phyloP scores from a whole-genome alignment of 208 protist genomes.

The Leishmania tropica region DNA sequence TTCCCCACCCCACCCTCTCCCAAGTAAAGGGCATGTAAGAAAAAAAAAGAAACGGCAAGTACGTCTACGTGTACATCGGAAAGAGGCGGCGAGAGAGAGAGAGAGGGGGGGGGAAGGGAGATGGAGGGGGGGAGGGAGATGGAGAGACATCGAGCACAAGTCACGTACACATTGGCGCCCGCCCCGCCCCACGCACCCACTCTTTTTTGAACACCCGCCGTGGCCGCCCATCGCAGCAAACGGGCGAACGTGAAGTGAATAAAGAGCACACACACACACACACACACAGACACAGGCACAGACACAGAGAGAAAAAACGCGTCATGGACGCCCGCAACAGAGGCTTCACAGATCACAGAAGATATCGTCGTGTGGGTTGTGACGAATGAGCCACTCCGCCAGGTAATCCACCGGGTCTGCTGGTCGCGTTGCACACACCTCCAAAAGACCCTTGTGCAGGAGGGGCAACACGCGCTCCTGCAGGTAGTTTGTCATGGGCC shows the following conservation, averaged over 20 bases:
- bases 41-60: not conserved
- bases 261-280: not conserved
- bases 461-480: slow-evolving; percentile 92
- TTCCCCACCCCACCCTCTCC: not conserved
- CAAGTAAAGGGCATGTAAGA: not conserved
- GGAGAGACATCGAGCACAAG: no score
- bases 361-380: slow-evolving; percentile 91
- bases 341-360: slow-evolving; percentile 46
- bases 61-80: not conserved
- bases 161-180: no score
- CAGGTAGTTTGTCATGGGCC: slow-evolving; percentile 89
- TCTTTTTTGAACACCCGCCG: no score
- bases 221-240: no score
- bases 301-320: no score
- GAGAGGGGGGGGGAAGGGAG: no score
- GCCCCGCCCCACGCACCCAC: no score
- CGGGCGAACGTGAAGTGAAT: not conserved
- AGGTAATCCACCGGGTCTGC: slow-evolving; percentile 95
- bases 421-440: slow-evolving; percentile 90
- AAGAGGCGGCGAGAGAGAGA: not conserved
- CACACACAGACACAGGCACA: no score
- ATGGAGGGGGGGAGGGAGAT: no score
- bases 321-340: not conserved
- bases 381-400: slow-evolving; percentile 90
- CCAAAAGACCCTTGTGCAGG: slow-evolving; percentile 92